Conservation (phyloP, 371 early-diverging fungal genomes). For the Mucor piriformis region DNA sequence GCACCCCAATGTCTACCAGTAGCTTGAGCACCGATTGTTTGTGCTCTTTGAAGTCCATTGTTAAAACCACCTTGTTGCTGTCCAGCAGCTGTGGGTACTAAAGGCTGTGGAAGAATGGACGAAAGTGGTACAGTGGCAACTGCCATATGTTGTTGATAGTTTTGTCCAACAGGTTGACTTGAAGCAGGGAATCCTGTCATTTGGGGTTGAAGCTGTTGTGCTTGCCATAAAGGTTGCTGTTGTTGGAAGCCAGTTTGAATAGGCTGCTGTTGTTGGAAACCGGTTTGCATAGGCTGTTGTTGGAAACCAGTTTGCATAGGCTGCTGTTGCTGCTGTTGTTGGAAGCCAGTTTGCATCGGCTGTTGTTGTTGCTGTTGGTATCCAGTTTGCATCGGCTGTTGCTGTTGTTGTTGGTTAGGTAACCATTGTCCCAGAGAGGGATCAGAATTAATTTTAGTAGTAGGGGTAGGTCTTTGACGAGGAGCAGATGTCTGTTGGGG, state of each 20-base stretch:
- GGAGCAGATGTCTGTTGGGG: conserved; percentile 10
- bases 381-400: not conserved
- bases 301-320: conserved; percentile 25
- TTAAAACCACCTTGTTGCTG: conserved; percentile 17
- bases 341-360: conserved; percentile 12
- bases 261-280: conserved; percentile 7
- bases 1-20: conserved; percentile 60
- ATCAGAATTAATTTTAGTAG: conserved; percentile 28
- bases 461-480: conserved; percentile 34
- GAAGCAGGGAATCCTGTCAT: conserved; percentile 44
- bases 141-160: conserved; percentile 20
- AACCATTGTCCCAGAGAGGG: conserved; percentile 41
- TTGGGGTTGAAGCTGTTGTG: conserved; percentile 40
- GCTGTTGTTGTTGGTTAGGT: conserved; percentile 8
- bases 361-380: conserved; percentile 5
- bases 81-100: conserved; percentile 26
- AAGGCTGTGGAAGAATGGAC: conserved; percentile 24
- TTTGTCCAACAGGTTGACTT: conserved; percentile 30
- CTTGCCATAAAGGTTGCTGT: conserved; percentile 26
- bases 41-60: conserved; percentile 19
- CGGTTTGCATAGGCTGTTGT: conserved; percentile 10
- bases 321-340: conserved; percentile 18
- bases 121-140: conserved; percentile 9
- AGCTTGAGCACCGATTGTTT: conserved; percentile 38
- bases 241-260: conserved; percentile 16